phyloP scores from a whole-genome alignment of 306 rosid genomes.

The Sphenostylis stenocarpa region DNA sequence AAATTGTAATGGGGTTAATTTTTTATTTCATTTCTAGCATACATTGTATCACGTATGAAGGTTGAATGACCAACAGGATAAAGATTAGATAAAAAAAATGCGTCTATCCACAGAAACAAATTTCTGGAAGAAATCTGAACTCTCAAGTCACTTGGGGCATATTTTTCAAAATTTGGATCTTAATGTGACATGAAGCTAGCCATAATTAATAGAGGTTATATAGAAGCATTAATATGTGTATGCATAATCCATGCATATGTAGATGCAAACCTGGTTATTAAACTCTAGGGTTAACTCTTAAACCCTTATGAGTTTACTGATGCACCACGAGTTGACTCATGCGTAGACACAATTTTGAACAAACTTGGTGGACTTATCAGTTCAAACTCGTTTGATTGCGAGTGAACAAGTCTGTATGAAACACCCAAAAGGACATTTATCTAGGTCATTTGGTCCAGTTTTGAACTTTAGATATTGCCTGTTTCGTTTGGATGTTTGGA shows the following conservation, averaged over 20 bases:
- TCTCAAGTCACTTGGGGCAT: background rate
- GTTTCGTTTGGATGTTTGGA: too few relatives aligned
- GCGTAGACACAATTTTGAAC: too few relatives aligned
- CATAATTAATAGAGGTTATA: conserved; percentile 8
- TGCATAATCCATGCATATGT: background rate
- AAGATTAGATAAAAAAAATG: background rate
- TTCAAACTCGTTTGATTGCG: too few relatives aligned
- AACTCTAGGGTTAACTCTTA: too few relatives aligned
- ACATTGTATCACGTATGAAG: background rate
- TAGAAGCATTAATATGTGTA: background rate
- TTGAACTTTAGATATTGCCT: too few relatives aligned
- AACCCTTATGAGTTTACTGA: too few relatives aligned
- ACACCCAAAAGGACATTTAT: too few relatives aligned
- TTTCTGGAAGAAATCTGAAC: background rate
- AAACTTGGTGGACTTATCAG: too few relatives aligned
- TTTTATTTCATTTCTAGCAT: background rate
- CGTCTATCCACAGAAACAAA: background rate
- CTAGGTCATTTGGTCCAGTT: too few relatives aligned
- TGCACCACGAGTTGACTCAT: too few relatives aligned
- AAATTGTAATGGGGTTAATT: background rate
- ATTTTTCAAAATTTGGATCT: conserved; percentile 15
- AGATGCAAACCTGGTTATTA: too few relatives aligned
- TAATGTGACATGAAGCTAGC: background rate
- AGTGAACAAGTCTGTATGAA: too few relatives aligned
- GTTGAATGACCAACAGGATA: background rate